Percentiles rank a stretch among this genome's conserved stretches.
Conservation (phyloP, 148 eudicot genomes). For the Chenopodium formosanum region DNA sequence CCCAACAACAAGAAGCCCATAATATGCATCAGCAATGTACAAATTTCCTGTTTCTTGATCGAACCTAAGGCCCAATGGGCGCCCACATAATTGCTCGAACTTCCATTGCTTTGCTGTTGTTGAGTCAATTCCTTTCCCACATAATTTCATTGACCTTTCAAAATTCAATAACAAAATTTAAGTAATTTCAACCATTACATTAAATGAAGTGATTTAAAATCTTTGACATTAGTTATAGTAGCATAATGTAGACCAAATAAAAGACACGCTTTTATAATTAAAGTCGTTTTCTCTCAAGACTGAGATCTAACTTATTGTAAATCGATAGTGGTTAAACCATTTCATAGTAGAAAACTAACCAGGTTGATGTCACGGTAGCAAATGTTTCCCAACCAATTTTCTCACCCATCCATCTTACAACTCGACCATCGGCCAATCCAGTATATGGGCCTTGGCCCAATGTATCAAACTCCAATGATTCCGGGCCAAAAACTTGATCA, state of each 20-base stretch:
- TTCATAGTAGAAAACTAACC: constrained; percentile 38
- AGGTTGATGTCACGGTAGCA: constrained; percentile 61
- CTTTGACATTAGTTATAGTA: not conserved
- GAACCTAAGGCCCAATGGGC: constrained; percentile 85
- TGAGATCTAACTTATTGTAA: too few relatives aligned
- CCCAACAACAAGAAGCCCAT: constrained; percentile 78
- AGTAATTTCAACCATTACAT: too few relatives aligned
- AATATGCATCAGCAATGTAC: constrained; percentile 87
- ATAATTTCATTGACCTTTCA: constrained; percentile 69
- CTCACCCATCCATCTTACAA: constrained; percentile 79
- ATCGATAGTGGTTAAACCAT: not conserved
- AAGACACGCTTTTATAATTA: too few relatives aligned
- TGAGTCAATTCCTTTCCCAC: constrained; percentile 68
- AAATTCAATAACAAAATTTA: not conserved
- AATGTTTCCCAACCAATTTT: constrained; percentile 76
- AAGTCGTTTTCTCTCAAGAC: too few relatives aligned
- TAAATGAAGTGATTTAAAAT: too few relatives aligned
- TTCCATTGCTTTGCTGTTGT: constrained; percentile 83
- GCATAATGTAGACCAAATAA: not conserved
- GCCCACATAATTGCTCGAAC: constrained; percentile 57
- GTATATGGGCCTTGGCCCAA: constrained; percentile 76
- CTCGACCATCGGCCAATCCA: constrained; percentile 79
- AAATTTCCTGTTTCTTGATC: constrained; percentile 54
- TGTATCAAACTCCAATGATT: constrained; percentile 73
- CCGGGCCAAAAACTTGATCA: constrained; percentile 81